Evolutionary conservation across 352 stramenopile genomes (phyloP), one percentile per base, ranked within the genome.

Genomic region (Globisporangium spinosum): DNA sequence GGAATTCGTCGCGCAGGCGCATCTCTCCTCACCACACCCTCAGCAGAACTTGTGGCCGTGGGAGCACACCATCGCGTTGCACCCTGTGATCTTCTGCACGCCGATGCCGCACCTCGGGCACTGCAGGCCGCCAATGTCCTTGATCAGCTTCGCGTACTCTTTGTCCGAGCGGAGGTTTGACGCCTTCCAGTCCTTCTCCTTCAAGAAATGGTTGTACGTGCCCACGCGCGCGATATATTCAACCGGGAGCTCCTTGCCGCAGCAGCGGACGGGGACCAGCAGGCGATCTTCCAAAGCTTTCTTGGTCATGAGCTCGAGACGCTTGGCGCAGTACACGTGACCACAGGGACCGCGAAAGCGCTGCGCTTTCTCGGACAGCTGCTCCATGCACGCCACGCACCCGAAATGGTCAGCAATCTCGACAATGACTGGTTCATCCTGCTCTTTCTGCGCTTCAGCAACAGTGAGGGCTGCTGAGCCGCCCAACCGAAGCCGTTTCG

Each of bases 21-120:
- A 89, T 70, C 77, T 82, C 38, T 75, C 60, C 0, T 7, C 40
- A 0, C 32, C 71, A 43, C 86, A 91, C 2, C 40, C 12, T 34
- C 72, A 90, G 72, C 86, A 94, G 53, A 94, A 94, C 5, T 78
- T 51, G 62, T 94, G 86, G 60, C 73, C 65, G n/a, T 82, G 81
- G 45, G 76, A 70, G 64, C 86, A 94, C 27, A 7, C 63, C 67
- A 94, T 87, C 27, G 64, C 70, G 63, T 84, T 84, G 71, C 83
- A 94, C n/a, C 86, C 86, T 0, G 3, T 17, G 23, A 69, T 67
- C 45, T 74, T 78, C 38, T 89, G 71, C 40, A 92, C 82, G 5
- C 86, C 86, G 5, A 94, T 68, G 38, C 83, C 86, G 69, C 86
- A 94, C 35, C 72, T 72, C 47, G 86, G 86, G 62, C 86, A 92